These are phyloP conservation scores for Rhodotorula sp. DNA, from an alignment of 1,284 basidiomycete species.

Conservation along the genomic window DNA sequence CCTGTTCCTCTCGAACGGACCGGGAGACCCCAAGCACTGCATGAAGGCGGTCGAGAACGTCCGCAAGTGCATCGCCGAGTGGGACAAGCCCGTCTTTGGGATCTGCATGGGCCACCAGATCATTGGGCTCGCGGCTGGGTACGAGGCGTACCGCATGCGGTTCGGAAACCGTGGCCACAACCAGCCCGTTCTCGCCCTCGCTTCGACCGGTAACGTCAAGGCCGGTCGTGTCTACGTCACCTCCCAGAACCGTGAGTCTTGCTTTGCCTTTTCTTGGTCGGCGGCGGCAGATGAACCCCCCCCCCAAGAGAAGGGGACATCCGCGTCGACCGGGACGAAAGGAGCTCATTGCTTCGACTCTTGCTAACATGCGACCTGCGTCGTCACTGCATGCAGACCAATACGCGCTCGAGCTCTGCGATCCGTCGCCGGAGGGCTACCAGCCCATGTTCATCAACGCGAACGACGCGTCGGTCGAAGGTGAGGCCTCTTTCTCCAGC, in stretches of 20 bases:
- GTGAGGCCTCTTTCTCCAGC: conserved; percentile 2
- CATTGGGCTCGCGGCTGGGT: conserved; percentile 92
- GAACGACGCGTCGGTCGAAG: conserved; percentile 57
- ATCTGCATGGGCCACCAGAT: conserved; percentile 99
- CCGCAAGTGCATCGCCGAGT: conserved; percentile 75
- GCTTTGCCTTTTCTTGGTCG: conserved; percentile 1
- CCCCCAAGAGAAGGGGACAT: not conserved
- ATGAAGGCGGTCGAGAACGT: conserved; percentile 79
- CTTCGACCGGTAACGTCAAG: conserved; percentile 83
- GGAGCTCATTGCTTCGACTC: not conserved
- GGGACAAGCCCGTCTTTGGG: conserved; percentile 92
- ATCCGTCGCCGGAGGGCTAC: conserved; percentile 91
- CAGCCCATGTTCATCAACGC: conserved; percentile 98
- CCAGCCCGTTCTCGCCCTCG: conserved; percentile 92
- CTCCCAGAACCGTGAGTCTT: conserved; percentile 58
- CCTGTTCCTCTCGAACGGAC: conserved; percentile 93
- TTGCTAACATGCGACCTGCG: not conserved
- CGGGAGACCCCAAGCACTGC: conserved; percentile 88
- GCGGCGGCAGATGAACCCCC: not conserved
- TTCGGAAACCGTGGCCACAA: conserved; percentile 99
- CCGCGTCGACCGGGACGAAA: not conserved
- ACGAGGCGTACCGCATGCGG: conserved; percentile 94
- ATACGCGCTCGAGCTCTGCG: conserved; percentile 86
- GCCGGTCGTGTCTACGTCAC: conserved; percentile 97
- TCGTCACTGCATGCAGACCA: conserved; percentile 57